A percentile compares a stretch with the other conserved stretches of the same genome.
phyloP scores from a whole-genome alignment of 2,329 filamentous ascomycete species.

The Colletotrichum eremochloae region DNA sequence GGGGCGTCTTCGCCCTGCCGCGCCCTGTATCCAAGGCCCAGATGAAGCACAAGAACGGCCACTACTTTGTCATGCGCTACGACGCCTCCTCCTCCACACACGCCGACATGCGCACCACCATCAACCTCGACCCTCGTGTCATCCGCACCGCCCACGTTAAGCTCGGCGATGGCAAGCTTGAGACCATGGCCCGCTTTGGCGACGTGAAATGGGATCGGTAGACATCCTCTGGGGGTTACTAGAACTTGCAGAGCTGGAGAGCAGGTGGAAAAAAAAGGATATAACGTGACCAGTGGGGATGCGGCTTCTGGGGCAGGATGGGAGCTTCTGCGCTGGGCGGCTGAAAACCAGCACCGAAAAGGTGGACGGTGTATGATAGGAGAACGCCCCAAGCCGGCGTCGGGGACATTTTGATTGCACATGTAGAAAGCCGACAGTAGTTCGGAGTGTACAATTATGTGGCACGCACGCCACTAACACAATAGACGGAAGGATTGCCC shows the following conservation, averaged over 20 bases:
- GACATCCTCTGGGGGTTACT: constrained; percentile 46
- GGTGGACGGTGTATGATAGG: constrained; percentile 34
- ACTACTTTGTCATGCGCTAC: constrained; percentile 99
- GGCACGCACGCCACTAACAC: constrained; percentile 28
- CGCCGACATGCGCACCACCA: constrained; percentile 78
- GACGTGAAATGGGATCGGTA: constrained; percentile 61
- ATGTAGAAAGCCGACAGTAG: constrained; percentile 24
- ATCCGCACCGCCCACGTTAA: constrained; percentile 90
- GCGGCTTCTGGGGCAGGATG: neutral
- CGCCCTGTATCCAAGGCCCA: constrained; percentile 84
- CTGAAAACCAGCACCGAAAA: neutral
- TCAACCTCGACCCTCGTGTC: constrained; percentile 90
- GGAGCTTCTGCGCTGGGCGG: neutral
- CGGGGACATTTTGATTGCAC: constrained; percentile 16
- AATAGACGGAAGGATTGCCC: constrained; percentile 20
- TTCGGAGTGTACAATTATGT: constrained; percentile 34
- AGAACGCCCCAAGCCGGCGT: constrained; percentile 21
- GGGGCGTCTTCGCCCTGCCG: constrained; percentile 92
- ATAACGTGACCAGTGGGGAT: neutral
- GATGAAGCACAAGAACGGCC: constrained; percentile 84
- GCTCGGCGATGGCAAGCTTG: constrained; percentile 76
- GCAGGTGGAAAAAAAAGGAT: neutral
- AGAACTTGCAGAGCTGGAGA: neutral
- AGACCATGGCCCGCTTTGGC: constrained; percentile 64
- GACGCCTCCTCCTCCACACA: constrained; percentile 83